Base-by-base conservation (phyloP, 2,329 filamentous ascomycete genomes). In the Diaporthe sp. region DNA sequence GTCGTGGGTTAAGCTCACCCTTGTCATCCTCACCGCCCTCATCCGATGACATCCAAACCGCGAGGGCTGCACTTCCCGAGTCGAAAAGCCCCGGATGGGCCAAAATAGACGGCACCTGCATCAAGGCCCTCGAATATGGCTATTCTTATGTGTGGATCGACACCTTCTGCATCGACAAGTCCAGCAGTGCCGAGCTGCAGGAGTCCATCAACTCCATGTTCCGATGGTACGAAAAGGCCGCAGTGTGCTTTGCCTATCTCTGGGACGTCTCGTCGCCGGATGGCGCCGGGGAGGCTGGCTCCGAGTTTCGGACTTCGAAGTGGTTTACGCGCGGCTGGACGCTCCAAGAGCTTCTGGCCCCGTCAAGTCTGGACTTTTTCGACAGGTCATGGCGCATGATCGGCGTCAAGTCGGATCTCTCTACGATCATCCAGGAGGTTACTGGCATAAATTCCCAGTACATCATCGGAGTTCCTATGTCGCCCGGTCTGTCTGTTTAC, bases 351-450 rank as follows among this genome's bases (percentile, higher is more conserved):
- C 65, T 77, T 44, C 77, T 81, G 28, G 80, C 80, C 4, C 78
- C 80, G 4, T 15, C 39, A 0, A 57, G 78, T 22, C 59, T 81
- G 7, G 19, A 77, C 10, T 81, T 81, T 53, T 80, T 78, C 65
- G 76, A 77, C 9, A 31, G 5, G 10, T 55, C 62, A 31, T 81
- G 80, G 80, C 31, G 74, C 2, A 15, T 12, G 5, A 34, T 81
- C 4, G 65, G 65, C 46, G 79, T 78, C 25, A 80, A 53, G 42
- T 68, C 65, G 9, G 46, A 39, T 37, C 31, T 68, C 15, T 68
- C 65, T 19, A 25, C 31, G 15, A 15, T 37, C 46, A 68, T 68
- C n/a, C 31, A 68, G 46, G 46, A 68, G n/a, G 65, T 68, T 2
- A 68, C 46, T 12, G 65, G 65, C 6, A 68, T 68, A 9, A 42